These are phyloP conservation scores for Spinacia oleracea DNA, from an alignment of 179 eudicot genomes.

Conservation along the genomic window DNA sequence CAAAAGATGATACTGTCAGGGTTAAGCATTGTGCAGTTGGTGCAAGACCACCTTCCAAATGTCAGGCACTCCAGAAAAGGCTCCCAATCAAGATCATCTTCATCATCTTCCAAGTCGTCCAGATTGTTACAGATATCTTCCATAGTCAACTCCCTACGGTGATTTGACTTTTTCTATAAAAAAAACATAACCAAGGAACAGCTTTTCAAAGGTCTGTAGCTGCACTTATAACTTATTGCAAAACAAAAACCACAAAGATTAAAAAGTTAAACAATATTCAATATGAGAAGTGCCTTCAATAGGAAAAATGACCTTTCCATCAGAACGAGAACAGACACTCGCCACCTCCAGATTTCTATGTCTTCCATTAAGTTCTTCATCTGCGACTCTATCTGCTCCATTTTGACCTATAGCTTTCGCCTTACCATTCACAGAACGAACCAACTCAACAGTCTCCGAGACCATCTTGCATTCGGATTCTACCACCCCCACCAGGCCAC, in stretches of 20 bases:
- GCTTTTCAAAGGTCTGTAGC: not conserved
- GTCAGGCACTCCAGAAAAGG: slow-evolving; percentile 48
- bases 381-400: slow-evolving; percentile 30
- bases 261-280: slow-evolving; percentile 21
- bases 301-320: slow-evolving; percentile 25
- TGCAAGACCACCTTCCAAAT: slow-evolving; percentile 75
- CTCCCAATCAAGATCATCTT: slow-evolving; percentile 92
- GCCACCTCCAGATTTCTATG: slow-evolving; percentile 29
- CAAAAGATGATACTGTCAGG: slow-evolving; percentile 52
- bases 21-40: slow-evolving; percentile 86
- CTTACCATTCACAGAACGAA: slow-evolving; percentile 33
- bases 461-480: slow-evolving; percentile 37
- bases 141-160: slow-evolving; percentile 55
- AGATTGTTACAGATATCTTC: slow-evolving; percentile 63
- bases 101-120: slow-evolving; percentile 68
- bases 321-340: slow-evolving; percentile 28
- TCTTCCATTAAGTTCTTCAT: slow-evolving; percentile 37
- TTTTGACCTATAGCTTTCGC: slow-evolving; percentile 32
- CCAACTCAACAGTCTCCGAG: slow-evolving; percentile 44
- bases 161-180: slow-evolving; percentile 50
- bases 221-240: not conserved
- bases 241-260: not conserved
- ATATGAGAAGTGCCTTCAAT: slow-evolving; percentile 37
- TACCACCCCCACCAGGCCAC: slow-evolving; percentile 26
- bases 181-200: slow-evolving; percentile 14